phyloP scores from a whole-genome alignment of 805 yeast genomes.

The Candida glaebosa region DNA sequence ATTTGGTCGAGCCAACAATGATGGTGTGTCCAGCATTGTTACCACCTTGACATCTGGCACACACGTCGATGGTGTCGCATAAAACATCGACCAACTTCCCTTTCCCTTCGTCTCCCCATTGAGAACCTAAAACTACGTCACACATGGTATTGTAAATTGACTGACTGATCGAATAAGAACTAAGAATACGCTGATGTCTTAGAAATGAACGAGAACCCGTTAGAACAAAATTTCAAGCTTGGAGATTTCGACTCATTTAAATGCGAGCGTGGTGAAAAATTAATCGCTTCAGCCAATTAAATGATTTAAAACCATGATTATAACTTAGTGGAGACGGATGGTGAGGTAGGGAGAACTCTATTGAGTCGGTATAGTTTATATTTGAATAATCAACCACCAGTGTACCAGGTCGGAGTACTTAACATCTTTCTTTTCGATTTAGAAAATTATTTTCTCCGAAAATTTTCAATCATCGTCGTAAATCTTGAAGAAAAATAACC shows the following conservation, averaged over 20 bases:
- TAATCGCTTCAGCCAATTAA: not conserved
- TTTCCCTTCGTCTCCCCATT: slow-evolving; percentile 99
- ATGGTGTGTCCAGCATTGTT: slow-evolving; percentile 99
- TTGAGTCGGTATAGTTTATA: not conserved
- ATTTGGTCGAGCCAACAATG: slow-evolving; percentile 82
- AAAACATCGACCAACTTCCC: slow-evolving; percentile 94
- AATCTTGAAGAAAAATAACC: no score
- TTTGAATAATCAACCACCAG: no score
- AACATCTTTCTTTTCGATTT: no score
- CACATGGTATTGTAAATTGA: slow-evolving; percentile 44
- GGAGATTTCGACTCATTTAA: not conserved
- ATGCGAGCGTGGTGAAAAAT: not conserved
- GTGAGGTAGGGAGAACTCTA: no score
- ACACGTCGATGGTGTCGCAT: slow-evolving; percentile 92
- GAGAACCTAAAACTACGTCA: slow-evolving; percentile 95
- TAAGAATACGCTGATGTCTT: slow-evolving; percentile 8
- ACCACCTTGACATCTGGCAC: slow-evolving; percentile 98
- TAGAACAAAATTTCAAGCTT: slow-evolving; percentile 8
- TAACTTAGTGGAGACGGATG: no score
- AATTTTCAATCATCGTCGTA: no score
- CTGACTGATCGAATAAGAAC: slow-evolving; percentile 6
- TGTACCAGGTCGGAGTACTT: no score
- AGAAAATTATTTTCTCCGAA: no score
- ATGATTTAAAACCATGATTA: not conserved
- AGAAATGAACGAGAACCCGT: slow-evolving; percentile 16